A percentile compares a stretch with the other conserved stretches of the same genome.
phyloP scores from a whole-genome alignment of 208 protist species.

The Acanthamoeba healyi region DNA sequence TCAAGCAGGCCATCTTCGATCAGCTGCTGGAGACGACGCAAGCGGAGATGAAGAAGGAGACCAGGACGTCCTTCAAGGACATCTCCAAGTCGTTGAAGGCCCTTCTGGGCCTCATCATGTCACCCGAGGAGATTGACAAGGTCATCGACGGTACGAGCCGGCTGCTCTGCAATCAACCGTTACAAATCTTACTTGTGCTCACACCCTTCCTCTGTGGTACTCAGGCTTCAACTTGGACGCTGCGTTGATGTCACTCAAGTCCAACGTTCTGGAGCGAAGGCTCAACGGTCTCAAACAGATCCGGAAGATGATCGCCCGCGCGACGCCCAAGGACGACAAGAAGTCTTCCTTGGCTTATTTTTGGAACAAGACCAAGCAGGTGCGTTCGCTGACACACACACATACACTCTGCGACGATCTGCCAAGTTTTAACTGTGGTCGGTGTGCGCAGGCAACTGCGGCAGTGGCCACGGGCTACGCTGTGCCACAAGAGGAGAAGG shows the following conservation, averaged over 20 bases:
- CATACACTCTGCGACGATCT: too few species aligned
- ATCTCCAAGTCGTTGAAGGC: conserved; percentile 61
- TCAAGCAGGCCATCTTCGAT: conserved; percentile 52
- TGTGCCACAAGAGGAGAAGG: not conserved
- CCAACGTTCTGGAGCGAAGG: conserved; percentile 49
- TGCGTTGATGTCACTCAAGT: conserved; percentile 70
- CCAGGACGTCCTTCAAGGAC: conserved; percentile 70
- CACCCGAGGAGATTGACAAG: conserved; percentile 72
- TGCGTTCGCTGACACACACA: not conserved
- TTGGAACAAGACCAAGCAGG: conserved; percentile 76
- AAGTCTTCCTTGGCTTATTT: conserved; percentile 64
- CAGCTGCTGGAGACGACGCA: conserved; percentile 55
- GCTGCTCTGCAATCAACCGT: not conserved
- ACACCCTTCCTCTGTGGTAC: not conserved
- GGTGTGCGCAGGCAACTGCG: conserved; percentile 5
- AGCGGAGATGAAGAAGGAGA: conserved; percentile 65
- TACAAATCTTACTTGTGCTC: not conserved
- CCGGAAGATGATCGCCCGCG: conserved; percentile 67
- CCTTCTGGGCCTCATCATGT: conserved; percentile 60
- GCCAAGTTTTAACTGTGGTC: not conserved
- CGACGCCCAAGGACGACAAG: conserved; percentile 75
- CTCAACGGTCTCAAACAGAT: conserved; percentile 73
- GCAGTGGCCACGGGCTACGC: conserved; percentile 12
- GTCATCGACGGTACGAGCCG: conserved; percentile 15
- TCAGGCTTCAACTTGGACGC: conserved; percentile 70